Base-by-base conservation (phyloP, 305 asterid species). In the Striga hermonthica region DNA sequence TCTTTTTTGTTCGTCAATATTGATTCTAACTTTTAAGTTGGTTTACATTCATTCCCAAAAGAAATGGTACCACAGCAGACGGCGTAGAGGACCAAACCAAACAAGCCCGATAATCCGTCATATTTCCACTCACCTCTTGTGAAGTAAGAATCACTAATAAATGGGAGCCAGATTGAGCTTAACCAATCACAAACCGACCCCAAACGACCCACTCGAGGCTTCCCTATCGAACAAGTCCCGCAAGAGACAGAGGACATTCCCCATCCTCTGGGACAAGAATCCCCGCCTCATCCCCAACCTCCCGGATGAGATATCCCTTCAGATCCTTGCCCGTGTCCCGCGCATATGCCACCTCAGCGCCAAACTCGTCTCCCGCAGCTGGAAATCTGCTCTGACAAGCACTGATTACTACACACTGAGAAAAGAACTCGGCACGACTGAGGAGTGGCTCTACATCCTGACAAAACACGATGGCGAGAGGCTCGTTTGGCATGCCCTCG, bases 261-360 rank as follows among this genome's bases (percentile, higher is more conserved):
- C 77, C 9, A 74, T 77, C 69, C 79, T 82, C 62, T 79, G 87
- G 88, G 90, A 87, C 60, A 84, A 87, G 13, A 73, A 73, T 53
- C 79, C 81, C 12, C 69, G 83, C 28, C 67, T 87, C 43, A 80
- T 87, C 68, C 90, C 92, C 12, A 82, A 74, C 78, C 83, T 87
- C 50, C 95, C 95, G 34, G 93, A 87, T 65, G 95, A 87, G 72
- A 76, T 87, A 73, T 83, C 95, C 3, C 73, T 87, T 69, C 90
- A 85, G 73, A 82, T 87, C 72, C 90, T 87, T 62, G 93, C 95
- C 48, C 75, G 93, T 16, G 75, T 87, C 52, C 94, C 96, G 13
- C 75, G 91, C 67, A 72, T 76, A 45, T 65, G 55, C 37, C 80
- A 88, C 68, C 72, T 78, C 59, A 77, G 77, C 44, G 89, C 79